Evolutionary conservation across 2,329 filamentous ascomycete species (phyloP).

Genomic region (Pestalotiopsis sp.): DNA sequence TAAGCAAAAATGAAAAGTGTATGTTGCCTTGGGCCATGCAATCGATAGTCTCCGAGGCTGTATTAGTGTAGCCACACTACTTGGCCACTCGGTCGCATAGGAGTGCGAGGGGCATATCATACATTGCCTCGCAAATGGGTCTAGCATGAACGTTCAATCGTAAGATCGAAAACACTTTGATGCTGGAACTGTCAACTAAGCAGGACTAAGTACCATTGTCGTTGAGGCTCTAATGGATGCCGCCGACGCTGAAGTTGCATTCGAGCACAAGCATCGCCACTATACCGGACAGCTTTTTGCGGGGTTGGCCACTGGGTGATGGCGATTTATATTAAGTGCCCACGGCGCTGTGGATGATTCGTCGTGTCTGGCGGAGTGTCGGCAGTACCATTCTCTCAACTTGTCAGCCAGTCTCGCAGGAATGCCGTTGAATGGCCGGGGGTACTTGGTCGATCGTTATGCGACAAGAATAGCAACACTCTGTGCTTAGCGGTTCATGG

Average conservation of each 20-base stretch:
- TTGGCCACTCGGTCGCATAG: too few species aligned
- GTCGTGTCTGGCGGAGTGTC: background rate
- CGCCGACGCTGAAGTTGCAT: background rate
- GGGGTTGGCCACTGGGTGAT: background rate
- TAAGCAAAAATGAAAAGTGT: too few species aligned
- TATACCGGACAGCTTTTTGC: background rate
- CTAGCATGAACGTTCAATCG: too few species aligned
- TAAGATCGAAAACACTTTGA: too few species aligned
- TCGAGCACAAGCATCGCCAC: background rate
- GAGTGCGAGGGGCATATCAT: too few species aligned
- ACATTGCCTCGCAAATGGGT: too few species aligned
- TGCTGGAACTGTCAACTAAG: too few species aligned
- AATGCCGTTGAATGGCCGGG: background rate
- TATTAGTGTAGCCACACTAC: too few species aligned
- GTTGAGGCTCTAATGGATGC: background rate
- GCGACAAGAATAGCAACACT: background rate
- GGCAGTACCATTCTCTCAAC: background rate
- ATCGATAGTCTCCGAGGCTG: too few species aligned
- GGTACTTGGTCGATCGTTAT: background rate
- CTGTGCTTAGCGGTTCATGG: background rate
- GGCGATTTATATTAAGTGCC: background rate
- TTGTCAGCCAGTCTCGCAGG: background rate
- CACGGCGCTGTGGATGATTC: background rate
- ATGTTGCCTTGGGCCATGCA: too few species aligned
- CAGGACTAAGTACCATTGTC: background rate